These are phyloP conservation scores for Trypanosoma congolense DNA, from an alignment of 208 protist species.

Conservation along the genomic window DNA sequence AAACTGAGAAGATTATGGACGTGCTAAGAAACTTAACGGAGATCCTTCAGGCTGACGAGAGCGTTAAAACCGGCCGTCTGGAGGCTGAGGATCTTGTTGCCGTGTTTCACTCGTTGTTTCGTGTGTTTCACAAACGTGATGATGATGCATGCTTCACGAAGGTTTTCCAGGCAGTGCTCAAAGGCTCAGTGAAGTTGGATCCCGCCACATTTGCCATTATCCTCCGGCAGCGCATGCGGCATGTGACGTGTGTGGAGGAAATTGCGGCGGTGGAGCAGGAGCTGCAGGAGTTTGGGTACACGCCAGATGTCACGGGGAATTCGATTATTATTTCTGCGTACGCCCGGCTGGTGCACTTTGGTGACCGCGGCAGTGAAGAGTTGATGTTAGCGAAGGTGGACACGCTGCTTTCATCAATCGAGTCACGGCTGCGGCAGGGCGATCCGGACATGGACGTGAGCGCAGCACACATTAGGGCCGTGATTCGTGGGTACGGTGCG, in stretches of 20 bases:
- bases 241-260: constrained; percentile 62
- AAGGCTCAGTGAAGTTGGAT: constrained; percentile 36
- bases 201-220: constrained; percentile 46
- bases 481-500: constrained; percentile 83
- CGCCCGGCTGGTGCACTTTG: constrained; percentile 79
- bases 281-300: constrained; percentile 45
- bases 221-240: constrained; percentile 71
- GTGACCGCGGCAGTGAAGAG: constrained; percentile 77
- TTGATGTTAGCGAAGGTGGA: constrained; percentile 87
- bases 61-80: neutral
- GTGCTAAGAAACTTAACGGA: constrained; percentile 32
- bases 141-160: constrained; percentile 54
- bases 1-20: constrained; percentile 51
- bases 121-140: constrained; percentile 49
- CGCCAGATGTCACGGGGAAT: constrained; percentile 73
- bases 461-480: constrained; percentile 71
- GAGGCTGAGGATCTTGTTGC: constrained; percentile 15
- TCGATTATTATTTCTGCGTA: constrained; percentile 85
- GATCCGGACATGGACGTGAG: constrained; percentile 85
- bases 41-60: neutral
- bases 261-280: constrained; percentile 60
- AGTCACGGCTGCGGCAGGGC: constrained; percentile 75
- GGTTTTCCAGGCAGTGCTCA: constrained; percentile 47
- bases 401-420: constrained; percentile 81
- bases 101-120: constrained; percentile 57